These are phyloP conservation scores for Fraxinus americana DNA, from an alignment of 257 asterid species.

Conservation along the genomic window DNA sequence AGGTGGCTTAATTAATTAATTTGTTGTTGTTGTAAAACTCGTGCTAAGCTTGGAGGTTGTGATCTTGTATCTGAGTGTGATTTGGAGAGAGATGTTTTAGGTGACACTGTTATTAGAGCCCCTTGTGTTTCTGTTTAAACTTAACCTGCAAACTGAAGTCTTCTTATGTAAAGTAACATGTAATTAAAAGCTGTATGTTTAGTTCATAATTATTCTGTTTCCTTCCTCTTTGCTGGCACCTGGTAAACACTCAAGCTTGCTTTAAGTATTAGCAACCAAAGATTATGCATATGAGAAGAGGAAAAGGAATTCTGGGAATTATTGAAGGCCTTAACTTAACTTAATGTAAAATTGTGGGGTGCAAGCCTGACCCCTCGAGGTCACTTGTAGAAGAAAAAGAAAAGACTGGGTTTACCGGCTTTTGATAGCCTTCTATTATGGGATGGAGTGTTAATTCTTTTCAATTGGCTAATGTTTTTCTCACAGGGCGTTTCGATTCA, in stretches of 20 bases:
- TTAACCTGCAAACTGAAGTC: not conserved
- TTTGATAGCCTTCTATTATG: not conserved
- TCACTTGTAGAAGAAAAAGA: not conserved
- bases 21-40: not conserved
- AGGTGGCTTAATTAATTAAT: not conserved
- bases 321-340: not conserved
- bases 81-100: too few relatives aligned
- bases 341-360: not conserved
- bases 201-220: not conserved
- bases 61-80: not conserved
- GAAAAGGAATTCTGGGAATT: not conserved
- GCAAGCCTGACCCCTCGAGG: not conserved
- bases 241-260: not conserved
- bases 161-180: not conserved
- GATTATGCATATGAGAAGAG: too few relatives aligned
- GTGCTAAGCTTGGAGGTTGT: not conserved
- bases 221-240: not conserved
- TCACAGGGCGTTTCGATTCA: constrained; percentile 34
- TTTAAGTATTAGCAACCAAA: not conserved
- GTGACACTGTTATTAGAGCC: not conserved
- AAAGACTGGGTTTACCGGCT: not conserved
- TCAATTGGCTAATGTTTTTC: not conserved
- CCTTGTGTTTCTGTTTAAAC: not conserved
- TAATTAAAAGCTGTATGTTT: not conserved
- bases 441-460: not conserved